A percentile compares a stretch with the other conserved stretches of the same genome.
phyloP scores from a whole-genome alignment of 2,329 filamentous ascomycete genomes.

The Teratosphaeria viscida region DNA sequence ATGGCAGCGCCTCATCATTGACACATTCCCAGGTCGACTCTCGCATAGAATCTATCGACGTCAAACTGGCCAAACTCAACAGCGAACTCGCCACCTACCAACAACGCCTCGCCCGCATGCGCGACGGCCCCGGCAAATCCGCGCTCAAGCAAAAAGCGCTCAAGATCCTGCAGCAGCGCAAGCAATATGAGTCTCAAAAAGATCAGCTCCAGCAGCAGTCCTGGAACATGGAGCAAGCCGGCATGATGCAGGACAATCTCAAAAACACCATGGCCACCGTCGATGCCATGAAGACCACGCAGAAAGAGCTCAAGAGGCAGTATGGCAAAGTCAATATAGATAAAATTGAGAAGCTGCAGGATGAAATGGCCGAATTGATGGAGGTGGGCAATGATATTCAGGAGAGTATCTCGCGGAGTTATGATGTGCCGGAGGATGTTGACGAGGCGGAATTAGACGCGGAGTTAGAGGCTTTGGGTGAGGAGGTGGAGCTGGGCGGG shows the following conservation, averaged over 20 bases:
- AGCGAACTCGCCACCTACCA: conserved; percentile 84
- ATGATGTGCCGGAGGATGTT: conserved; percentile 93
- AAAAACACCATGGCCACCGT: conserved; percentile 98
- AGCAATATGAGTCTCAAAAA: conserved; percentile 87
- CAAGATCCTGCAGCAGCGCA: conserved; percentile 85
- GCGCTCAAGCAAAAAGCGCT: conserved; percentile 90
- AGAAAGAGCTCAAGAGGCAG: conserved; percentile 83
- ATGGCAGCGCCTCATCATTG: not conserved
- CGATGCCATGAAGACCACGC: conserved; percentile 93
- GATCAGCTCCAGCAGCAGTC: conserved; percentile 89
- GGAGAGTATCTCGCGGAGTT: conserved; percentile 80
- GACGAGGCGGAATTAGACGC: conserved; percentile 95
- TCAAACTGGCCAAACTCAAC: conserved; percentile 87
- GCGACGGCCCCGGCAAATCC: conserved; percentile 85
- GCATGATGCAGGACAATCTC: conserved; percentile 97
- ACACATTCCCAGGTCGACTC: conserved; percentile 53
- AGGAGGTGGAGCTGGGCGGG: conserved; percentile 78
- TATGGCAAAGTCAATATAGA: conserved; percentile 97
- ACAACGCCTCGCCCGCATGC: conserved; percentile 79
- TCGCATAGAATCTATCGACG: conserved; percentile 77
- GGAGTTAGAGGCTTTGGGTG: conserved; percentile 84
- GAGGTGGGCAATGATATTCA: conserved; percentile 98
- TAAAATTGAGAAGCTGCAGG: conserved; percentile 94
- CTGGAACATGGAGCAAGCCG: conserved; percentile 98
- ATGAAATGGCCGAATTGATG: conserved; percentile 97